Base-by-base conservation (phyloP, 2,329 filamentous ascomycete genomes). In the Neurospora crassa region DNA sequence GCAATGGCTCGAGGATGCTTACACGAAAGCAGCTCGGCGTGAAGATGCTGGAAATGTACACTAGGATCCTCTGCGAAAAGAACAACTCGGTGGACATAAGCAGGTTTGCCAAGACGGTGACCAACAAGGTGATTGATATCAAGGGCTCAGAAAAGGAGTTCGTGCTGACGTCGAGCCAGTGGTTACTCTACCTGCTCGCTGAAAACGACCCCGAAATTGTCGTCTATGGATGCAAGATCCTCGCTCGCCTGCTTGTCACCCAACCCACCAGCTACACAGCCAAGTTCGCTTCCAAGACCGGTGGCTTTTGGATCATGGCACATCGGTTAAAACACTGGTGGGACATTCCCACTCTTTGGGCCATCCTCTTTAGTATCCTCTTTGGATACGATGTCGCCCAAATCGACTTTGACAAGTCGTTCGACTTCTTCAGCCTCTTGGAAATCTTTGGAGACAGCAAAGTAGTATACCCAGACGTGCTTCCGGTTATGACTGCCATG, bases 31-130 rank as follows among this genome's bases (percentile, higher is more conserved):
- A 94, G 72, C 83, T 97, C 45, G 94, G 93, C 8, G 86, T 90
- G 45, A 89, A 87, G 73, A 88, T 97, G 70, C 83, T 97, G 24
- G 88, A 88, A 74, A 89, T 97, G 81, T 95, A 96, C 77, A 87
- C 91, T 8, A 86, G 90, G 37, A 84, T 97, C 12, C 83, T 97
- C 11, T 97, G 94, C 77, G 89, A 92, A 73, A 88, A 89, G 76
- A 86, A 86, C 29, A 93, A 90, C 74, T 82, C 86, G 11, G 84
- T 84, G 16, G 89, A 91, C 73, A 91, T 97, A 71, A 89, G 90
- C 78, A 96, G 94, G 76, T 98, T 99, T 83, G 93, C 94, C 5
- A 92, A 91, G 78, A 96, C 95, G 1, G 95, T 99, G 10, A 97
- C 95, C 29, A 97, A 97, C 76, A 97, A 97, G 86, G 92, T 93